Evolutionary conservation across 2,329 filamentous ascomycete genomes (phyloP).

Genomic region (Pleoardoris graminearum): DNA sequence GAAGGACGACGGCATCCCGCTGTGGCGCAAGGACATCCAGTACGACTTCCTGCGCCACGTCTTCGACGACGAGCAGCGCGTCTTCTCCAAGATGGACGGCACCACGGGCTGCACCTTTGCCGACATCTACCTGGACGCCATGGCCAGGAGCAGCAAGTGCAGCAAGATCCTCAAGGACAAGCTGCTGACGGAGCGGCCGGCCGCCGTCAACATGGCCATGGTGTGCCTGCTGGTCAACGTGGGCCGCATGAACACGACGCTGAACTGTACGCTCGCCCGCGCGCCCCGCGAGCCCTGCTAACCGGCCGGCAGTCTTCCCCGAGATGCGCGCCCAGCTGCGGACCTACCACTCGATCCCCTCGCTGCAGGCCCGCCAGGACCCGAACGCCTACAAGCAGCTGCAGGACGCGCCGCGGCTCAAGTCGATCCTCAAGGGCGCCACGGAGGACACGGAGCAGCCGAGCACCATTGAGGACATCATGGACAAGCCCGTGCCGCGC

Average conservation of each 20-base stretch:
- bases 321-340: slow-evolving; percentile 98
- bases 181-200: slow-evolving; percentile 85
- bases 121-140: slow-evolving; percentile 96
- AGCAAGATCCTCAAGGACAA: slow-evolving; percentile 99
- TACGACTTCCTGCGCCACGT: slow-evolving; percentile 81
- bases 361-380: slow-evolving; percentile 91
- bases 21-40: slow-evolving; percentile 87
- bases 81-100: slow-evolving; percentile 89
- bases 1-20: slow-evolving; percentile 83
- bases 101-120: slow-evolving; percentile 78
- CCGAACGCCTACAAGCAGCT: slow-evolving; percentile 96
- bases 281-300: slow-evolving; percentile 9
- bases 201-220: slow-evolving; percentile 98
- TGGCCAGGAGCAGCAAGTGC: slow-evolving; percentile 98
- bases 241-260: slow-evolving; percentile 96
- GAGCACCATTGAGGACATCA: slow-evolving; percentile 80
- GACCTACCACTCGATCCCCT: slow-evolving; percentile 97
- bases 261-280: slow-evolving; percentile 75
- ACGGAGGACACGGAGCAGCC: slow-evolving; percentile 90
- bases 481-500: slow-evolving; percentile 66
- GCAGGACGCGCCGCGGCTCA: slow-evolving; percentile 92
- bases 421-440: slow-evolving; percentile 95
- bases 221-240: slow-evolving; percentile 97
- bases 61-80: slow-evolving; percentile 73
- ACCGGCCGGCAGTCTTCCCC: slow-evolving; percentile 74